Evolutionary conservation across 768 basidiomycete species (phyloP).

Genomic region (Piloderma croceum): DNA sequence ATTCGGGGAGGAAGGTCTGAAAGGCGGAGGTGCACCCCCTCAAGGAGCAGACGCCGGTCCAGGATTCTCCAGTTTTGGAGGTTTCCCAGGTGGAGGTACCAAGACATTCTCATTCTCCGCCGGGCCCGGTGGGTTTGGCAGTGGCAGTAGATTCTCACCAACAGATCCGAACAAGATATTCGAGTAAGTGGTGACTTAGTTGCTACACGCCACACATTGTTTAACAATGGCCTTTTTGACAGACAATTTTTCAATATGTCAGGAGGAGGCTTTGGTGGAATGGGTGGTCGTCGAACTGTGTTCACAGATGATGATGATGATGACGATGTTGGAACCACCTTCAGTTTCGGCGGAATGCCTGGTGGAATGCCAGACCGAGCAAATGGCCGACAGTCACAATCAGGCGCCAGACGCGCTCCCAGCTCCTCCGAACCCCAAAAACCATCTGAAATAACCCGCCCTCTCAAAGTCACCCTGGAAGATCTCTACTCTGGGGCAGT

Average conservation of each 20-base stretch:
- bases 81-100: conserved; percentile 45
- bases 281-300: conserved; percentile 17
- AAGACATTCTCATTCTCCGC: conserved; percentile 54
- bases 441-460: conserved; percentile 64
- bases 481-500: conserved; percentile 82
- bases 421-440: no score
- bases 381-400: conserved; percentile 22
- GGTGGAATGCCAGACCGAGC: conserved; percentile 37
- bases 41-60: conserved; percentile 46
- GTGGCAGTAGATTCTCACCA: conserved; percentile 58
- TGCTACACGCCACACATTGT: background rate
- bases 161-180: conserved; percentile 85
- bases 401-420: no score
- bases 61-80: conserved; percentile 33
- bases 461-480: conserved; percentile 78
- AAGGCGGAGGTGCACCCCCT: conserved; percentile 53
- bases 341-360: conserved; percentile 49
- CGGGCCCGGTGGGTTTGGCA: conserved; percentile 40
- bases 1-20: conserved; percentile 92
- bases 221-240: conserved; percentile 6
- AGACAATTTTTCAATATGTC: conserved; percentile 55
- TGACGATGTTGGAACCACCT: conserved; percentile 33
- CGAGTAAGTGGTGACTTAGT: conserved; percentile 49
- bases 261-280: conserved; percentile 39
- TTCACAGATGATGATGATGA: conserved; percentile 1